Conservation (phyloP, 768 basidiomycete species). For the Gloeophyllum trabeum region DNA sequence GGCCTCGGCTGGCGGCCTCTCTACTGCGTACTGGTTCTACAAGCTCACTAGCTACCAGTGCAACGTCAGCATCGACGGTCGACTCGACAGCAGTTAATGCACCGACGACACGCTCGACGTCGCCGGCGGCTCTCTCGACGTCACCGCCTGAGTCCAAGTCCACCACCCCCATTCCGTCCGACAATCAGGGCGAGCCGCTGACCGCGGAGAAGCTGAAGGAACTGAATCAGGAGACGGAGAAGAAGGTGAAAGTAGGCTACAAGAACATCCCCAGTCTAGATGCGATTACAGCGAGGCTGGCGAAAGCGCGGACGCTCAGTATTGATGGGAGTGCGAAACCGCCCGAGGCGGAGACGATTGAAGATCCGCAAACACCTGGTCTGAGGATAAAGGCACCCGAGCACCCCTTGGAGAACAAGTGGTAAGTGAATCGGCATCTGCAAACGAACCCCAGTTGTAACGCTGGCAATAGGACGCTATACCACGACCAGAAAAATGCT, state of each 20-base stretch:
- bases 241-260: constrained; percentile 48
- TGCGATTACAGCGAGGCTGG: constrained; percentile 72
- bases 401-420: constrained; percentile 77
- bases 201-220: constrained; percentile 59
- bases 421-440: constrained; percentile 35
- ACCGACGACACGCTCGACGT: constrained; percentile 55
- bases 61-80: constrained; percentile 22
- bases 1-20: constrained; percentile 68
- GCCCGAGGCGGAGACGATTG: constrained; percentile 68
- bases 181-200: constrained; percentile 37
- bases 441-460: constrained; percentile 2
- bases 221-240: constrained; percentile 43
- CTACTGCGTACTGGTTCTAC: constrained; percentile 51
- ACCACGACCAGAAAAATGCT: constrained; percentile 79
- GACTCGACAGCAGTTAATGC: constrained; percentile 63
- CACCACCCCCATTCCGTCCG: constrained; percentile 28
- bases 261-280: constrained; percentile 85
- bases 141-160: constrained; percentile 35
- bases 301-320: constrained; percentile 53
- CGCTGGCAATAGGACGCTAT: constrained; percentile 59
- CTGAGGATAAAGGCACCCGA: constrained; percentile 57
- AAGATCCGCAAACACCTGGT: constrained; percentile 77
- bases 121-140: constrained; percentile 41
- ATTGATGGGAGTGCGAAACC: constrained; percentile 53
- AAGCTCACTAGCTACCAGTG: constrained; percentile 31